These are phyloP conservation scores for Ceratobasidium sp. DNA, from an alignment of 1,284 basidiomycete species.

Conservation along the genomic window DNA sequence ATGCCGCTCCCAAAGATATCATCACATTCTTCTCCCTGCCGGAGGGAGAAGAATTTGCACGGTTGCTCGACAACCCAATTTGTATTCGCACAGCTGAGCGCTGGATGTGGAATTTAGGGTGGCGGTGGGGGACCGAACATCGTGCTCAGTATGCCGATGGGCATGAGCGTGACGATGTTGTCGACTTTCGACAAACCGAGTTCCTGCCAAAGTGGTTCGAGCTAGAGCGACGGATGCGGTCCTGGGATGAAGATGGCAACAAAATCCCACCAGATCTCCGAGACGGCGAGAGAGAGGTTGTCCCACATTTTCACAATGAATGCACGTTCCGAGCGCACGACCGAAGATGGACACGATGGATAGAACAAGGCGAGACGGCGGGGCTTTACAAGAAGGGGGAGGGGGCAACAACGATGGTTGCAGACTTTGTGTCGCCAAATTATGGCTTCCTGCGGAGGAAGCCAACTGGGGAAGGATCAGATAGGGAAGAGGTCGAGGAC, in stretches of 20 bases:
- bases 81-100: constrained; percentile 38
- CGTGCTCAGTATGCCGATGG: constrained; percentile 27
- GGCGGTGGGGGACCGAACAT: constrained; percentile 20
- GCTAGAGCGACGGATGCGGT: constrained; percentile 14
- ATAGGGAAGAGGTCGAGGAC: constrained; percentile 59
- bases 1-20: background rate
- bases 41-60: background rate
- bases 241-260: constrained; percentile 21
- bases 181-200: constrained; percentile 31
- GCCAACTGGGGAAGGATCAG: constrained; percentile 54
- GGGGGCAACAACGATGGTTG: constrained; percentile 61
- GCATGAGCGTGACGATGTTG: constrained; percentile 45
- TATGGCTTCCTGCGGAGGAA: constrained; percentile 53
- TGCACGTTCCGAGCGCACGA: constrained; percentile 62
- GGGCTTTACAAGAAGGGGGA: constrained; percentile 59
- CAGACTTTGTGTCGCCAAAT: constrained; percentile 63
- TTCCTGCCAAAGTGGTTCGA: constrained; percentile 41
- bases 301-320: constrained; percentile 57
- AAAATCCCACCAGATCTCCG: constrained; percentile 47
- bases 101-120: constrained; percentile 32
- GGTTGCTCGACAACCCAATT: constrained; percentile 5
- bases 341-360: constrained; percentile 55
- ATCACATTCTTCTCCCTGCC: constrained; percentile 6
- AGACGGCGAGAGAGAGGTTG: constrained; percentile 43
- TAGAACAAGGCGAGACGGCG: constrained; percentile 52